Base-by-base conservation (phyloP, 805 yeast species). In the Hemisphaericaspora nanyangensis region DNA sequence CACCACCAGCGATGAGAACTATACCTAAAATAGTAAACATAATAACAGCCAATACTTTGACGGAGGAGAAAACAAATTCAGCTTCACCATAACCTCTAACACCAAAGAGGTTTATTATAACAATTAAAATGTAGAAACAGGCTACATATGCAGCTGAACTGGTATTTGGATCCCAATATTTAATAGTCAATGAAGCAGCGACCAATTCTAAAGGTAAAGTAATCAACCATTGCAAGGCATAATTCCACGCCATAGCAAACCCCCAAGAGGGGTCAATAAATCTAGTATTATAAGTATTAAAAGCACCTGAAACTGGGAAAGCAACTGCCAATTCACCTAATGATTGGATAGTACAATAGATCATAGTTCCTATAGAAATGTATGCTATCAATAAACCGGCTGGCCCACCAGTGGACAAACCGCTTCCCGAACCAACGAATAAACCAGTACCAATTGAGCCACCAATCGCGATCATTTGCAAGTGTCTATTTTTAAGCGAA, bases 391-490 rank as follows among this genome's bases (percentile, higher is more conserved):
- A 52, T 47, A 68, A 38, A 84, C 82, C 70, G 48, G 81, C 85
- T 11, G 91, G 90, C 24, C 91, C 91, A 58, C 87, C 84, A 22
- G 71, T 63, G 15, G 69, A 46, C 36, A 85, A 60, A 3, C 85
- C 74, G 15, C 72, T 57, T 46, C 87, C 85, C 2, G 87, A 75
- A 54, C 88, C 88, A 25, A 87, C 83, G 44, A 86, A 79, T 37
- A 86, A 67, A 57, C 93, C 95, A 12, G 91, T 82, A 52, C 95
- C 95, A 50, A 86, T 85, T 44, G 83, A 74, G 33, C 91, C 89
- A 50, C 91, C 91, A 46, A 85, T 70, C 37, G 95, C 90, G 63
- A 85, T 85, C 89, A 85, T 81, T 47, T 82, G 81, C 49, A 85
- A 60, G 56, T 85, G 91, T 54, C 90, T 72, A 32, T 76, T 72